Evolutionary conservation across 192 early-diverging fungal species (phyloP).

Genomic region (Backusella westeae): DNA sequence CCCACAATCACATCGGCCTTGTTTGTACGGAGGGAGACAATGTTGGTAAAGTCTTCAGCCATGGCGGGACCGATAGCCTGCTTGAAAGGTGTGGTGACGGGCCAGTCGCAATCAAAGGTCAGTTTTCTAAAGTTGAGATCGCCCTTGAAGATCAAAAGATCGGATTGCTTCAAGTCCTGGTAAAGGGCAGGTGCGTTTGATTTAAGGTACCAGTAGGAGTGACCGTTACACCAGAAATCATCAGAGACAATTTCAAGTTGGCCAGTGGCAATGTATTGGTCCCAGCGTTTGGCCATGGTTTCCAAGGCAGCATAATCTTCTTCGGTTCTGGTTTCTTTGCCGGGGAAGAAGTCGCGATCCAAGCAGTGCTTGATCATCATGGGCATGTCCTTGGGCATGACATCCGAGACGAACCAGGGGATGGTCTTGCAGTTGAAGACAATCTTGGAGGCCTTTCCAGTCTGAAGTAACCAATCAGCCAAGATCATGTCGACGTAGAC

Average conservation of each 20-base stretch:
- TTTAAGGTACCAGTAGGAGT: constrained; percentile 77
- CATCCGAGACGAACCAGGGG: constrained; percentile 98
- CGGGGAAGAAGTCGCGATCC: constrained; percentile 38
- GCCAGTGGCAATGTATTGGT: constrained; percentile 57
- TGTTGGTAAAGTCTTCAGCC: constrained; percentile 53
- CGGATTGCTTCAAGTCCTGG: constrained; percentile 49
- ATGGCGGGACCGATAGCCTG: constrained; percentile 78
- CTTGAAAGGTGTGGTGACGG: constrained; percentile 75
- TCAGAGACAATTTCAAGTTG: constrained; percentile 67
- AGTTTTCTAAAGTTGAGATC: constrained; percentile 97
- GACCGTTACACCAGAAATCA: constrained; percentile 87
- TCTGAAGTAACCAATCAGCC: constrained; percentile 78
- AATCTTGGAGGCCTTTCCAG: constrained; percentile 60
- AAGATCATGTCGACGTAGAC: constrained; percentile 84
- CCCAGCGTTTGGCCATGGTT: constrained; percentile 62
- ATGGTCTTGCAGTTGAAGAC: constrained; percentile 85
- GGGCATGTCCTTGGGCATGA: constrained; percentile 79
- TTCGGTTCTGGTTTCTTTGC: constrained; percentile 19
- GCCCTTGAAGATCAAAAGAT: constrained; percentile 90
- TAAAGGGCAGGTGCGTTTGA: constrained; percentile 66
- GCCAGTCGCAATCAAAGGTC: constrained; percentile 90
- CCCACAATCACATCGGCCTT: constrained; percentile 87
- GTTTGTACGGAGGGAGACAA: constrained; percentile 79
- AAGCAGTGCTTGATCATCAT: constrained; percentile 54
- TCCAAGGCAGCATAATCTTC: constrained; percentile 43